These are phyloP conservation scores for Glaciozyma antarctica DNA, from an alignment of 768 basidiomycete species.

Conservation along the genomic window DNA sequence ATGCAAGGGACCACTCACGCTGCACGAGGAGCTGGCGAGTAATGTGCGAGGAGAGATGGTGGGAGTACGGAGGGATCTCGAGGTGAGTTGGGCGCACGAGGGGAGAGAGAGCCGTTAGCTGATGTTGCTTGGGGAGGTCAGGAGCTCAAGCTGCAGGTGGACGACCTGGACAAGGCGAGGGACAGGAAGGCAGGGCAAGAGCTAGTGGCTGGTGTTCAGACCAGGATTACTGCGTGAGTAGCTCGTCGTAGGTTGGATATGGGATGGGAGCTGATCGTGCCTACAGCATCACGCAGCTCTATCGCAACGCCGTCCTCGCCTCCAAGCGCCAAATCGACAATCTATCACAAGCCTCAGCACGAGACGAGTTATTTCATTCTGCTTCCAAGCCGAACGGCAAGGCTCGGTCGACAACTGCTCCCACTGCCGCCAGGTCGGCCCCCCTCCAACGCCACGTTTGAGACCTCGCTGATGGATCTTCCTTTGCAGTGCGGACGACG, in stretches of 20 bases:
- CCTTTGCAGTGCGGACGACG: slow-evolving; percentile 56
- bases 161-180: slow-evolving; percentile 55
- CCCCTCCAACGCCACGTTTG: no score
- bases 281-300: slow-evolving; percentile 16
- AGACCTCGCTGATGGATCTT: background rate
- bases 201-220: slow-evolving; percentile 46
- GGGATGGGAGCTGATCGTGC: background rate
- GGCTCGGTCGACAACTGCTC: background rate
- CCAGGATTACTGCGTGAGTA: slow-evolving; percentile 49
- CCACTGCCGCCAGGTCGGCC: background rate
- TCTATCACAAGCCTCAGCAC: slow-evolving; percentile 2
- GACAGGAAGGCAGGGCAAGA: slow-evolving; percentile 48
- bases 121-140: slow-evolving; percentile 34
- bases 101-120: no score
- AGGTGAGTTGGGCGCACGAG: slow-evolving; percentile 44
- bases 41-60: slow-evolving; percentile 71
- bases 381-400: background rate
- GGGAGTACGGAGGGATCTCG: slow-evolving; percentile 53
- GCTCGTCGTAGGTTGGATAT: background rate
- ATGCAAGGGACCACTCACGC: slow-evolving; percentile 58
- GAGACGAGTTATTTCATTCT: background rate
- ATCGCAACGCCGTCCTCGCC: slow-evolving; percentile 18
- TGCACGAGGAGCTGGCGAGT: slow-evolving; percentile 63
- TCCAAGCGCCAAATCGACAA: slow-evolving; percentile 15
- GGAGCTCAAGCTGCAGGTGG: slow-evolving; percentile 60